phyloP scores from a whole-genome alignment of 148 eudicot genomes.

The Camellia sinensis region DNA sequence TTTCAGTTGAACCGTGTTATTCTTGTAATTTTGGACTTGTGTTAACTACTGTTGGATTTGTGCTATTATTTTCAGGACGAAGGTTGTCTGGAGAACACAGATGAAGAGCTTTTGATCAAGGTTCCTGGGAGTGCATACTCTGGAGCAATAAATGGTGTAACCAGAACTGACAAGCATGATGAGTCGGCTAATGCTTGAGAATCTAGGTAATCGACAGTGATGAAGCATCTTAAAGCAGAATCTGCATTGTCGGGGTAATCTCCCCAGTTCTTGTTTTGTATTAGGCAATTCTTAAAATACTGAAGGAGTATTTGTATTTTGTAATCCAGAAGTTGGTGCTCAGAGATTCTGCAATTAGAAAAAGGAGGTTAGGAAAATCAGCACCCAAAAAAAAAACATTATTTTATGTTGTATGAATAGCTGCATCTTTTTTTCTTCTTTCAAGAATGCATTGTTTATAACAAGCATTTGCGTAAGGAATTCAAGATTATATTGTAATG shows the following conservation, averaged over 20 bases:
- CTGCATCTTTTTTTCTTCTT: no score
- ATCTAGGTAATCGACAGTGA: neutral
- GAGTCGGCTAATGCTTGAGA: conserved; percentile 2
- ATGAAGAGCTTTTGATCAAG: conserved; percentile 49
- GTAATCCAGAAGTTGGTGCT: neutral
- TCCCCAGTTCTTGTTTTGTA: neutral
- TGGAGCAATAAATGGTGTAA: conserved; percentile 18
- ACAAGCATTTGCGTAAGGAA: no score
- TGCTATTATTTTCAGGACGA: conserved; percentile 31
- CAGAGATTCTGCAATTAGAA: neutral
- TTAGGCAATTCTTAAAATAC: no score
- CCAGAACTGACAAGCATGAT: conserved; percentile 18
- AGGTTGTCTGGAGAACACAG: conserved; percentile 23
- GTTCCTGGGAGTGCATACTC: conserved; percentile 86
- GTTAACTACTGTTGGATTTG: neutral
- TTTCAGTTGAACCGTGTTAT: no score
- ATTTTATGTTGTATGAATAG: no score
- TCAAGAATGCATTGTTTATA: no score
- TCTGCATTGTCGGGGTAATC: neutral
- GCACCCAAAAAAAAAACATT: no score
- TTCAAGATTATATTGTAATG: no score
- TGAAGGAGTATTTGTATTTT: neutral
- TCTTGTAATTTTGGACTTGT: neutral
- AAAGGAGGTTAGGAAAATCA: neutral
- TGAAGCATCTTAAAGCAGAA: conserved; percentile 7